Evolutionary conservation across 2,329 filamentous ascomycete species (phyloP).

Genomic region (Cladosporium halotolerans): DNA sequence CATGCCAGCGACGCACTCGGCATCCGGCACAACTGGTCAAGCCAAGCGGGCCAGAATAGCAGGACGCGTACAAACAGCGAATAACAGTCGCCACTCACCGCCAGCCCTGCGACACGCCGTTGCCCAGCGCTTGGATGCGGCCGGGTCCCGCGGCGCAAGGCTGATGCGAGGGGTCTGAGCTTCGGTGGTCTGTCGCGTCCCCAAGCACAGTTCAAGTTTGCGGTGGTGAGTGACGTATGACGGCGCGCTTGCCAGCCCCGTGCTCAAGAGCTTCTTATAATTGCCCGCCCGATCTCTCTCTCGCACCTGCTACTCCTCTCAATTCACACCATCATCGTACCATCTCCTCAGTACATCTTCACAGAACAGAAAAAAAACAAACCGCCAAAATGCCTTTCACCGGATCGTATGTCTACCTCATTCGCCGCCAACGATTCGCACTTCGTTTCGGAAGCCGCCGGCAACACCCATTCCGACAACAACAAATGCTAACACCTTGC

Average conservation of each 20-base stretch:
- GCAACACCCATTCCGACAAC: slow-evolving; percentile 9
- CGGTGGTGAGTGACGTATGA: neutral
- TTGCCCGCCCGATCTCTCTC: neutral
- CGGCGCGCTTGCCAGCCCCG: neutral
- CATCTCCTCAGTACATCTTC: neutral
- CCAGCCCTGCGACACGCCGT: neutral
- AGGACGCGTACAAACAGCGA: neutral
- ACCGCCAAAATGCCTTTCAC: slow-evolving; percentile 53
- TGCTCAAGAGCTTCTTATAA: neutral
- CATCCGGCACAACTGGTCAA: neutral
- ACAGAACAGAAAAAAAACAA: neutral
- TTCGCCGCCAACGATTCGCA: slow-evolving; percentile 1
- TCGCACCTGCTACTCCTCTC: neutral
- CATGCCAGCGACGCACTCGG: neutral
- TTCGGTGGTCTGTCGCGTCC: too few relatives aligned
- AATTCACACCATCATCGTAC: neutral
- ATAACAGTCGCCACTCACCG: neutral
- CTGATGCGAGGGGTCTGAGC: neutral
- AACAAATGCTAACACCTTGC: slow-evolving; percentile 8
- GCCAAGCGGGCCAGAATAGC: neutral
- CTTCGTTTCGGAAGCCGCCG: neutral
- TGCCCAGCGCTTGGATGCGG: neutral
- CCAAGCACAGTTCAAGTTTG: neutral
- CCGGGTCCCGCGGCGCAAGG: neutral
- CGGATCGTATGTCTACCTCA: slow-evolving; percentile 41